Conservation (phyloP, 306 rosid genomes). For the Mucuna pruriens region DNA sequence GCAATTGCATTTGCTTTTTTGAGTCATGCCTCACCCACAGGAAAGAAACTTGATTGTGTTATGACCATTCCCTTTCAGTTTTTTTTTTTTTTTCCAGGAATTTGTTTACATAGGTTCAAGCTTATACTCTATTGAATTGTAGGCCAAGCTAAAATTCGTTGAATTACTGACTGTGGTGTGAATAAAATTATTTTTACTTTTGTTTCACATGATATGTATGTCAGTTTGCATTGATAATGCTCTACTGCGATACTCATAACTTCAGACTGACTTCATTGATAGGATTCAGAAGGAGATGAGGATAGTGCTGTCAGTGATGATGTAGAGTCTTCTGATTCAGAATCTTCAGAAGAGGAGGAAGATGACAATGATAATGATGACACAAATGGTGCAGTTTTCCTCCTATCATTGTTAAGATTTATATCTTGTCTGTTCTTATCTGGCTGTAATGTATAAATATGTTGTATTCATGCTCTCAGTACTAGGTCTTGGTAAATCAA, state of each 20-base stretch:
- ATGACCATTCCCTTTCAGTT: conserved; percentile 10
- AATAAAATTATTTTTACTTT: not conserved
- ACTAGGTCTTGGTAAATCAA: conserved; percentile 13
- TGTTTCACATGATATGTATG: conserved; percentile 29
- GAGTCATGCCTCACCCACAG: not conserved
- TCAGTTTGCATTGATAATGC: conserved; percentile 13
- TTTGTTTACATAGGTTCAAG: not conserved
- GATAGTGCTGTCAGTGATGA: conserved; percentile 45
- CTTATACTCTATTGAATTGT: not conserved
- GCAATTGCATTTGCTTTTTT: conserved; percentile 18
- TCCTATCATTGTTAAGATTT: conserved; percentile 23
- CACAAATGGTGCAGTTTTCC: conserved; percentile 51
- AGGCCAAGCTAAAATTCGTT: not conserved
- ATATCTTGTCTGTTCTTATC: conserved; percentile 30
- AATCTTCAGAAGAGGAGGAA: conserved; percentile 48
- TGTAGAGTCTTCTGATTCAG: conserved; percentile 51
- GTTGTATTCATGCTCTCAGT: not conserved
- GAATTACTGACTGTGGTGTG: not conserved
- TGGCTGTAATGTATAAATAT: not conserved
- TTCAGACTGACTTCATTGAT: conserved; percentile 34
- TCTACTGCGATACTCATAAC: conserved; percentile 19
- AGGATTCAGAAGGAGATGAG: conserved; percentile 72
- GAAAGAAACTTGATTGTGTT: conserved; percentile 9
- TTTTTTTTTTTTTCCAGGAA: not conserved
- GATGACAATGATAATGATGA: conserved; percentile 48